Base-by-base conservation (phyloP, 2,329 filamentous ascomycete genomes). In the Cryphonectria parasitica region DNA sequence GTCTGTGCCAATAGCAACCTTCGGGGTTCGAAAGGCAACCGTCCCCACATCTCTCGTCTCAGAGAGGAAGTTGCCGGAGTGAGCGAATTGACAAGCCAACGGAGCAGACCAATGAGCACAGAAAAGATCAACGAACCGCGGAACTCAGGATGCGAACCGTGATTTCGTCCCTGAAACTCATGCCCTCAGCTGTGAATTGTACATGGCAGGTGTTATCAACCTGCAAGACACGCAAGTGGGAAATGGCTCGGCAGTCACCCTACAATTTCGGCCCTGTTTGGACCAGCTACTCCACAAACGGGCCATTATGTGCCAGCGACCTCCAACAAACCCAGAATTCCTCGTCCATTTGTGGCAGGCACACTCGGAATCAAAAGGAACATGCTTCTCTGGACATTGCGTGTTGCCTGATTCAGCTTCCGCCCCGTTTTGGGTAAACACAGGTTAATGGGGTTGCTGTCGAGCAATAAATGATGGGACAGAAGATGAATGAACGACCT, bases 51-150 rank as follows among this genome's bases (percentile, higher is more conserved):
- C 6, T n/a, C 28, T n/a, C 28, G n/a, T 61, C 41, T 58, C 11
- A 64, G 61, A 69, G 61, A 64, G 67, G 67, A 64, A 69, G 67
- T 36, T 69, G 56, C 36, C 25, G 67, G 61, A 28, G n/a, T 58
- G 36, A 5, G 49, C 67, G 67, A 69, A 64, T 36, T 54, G 60
- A 49, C 45, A 34, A 45, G 17, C 22, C 58, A 69, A 11, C 45
- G 25, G 39, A 58, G 43, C 63, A 64, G 63, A n/a, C 63, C 43
- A 64, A 49, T 49, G 25, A n/a, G 28, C 25, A 41, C 10, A 15
- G 15, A 1, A 36, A 17, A 34, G 63, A 11, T 13, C 25, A 17
- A 49, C 25, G 28, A 49, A 15, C n/a, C 28, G 25, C 36, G 43
- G 28, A 7, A 15, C 3, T 31, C 41, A 49, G 17, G 6, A 17